Conservation (phyloP, 352 stramenopile genomes). For the Globisporangium perplexum region DNA sequence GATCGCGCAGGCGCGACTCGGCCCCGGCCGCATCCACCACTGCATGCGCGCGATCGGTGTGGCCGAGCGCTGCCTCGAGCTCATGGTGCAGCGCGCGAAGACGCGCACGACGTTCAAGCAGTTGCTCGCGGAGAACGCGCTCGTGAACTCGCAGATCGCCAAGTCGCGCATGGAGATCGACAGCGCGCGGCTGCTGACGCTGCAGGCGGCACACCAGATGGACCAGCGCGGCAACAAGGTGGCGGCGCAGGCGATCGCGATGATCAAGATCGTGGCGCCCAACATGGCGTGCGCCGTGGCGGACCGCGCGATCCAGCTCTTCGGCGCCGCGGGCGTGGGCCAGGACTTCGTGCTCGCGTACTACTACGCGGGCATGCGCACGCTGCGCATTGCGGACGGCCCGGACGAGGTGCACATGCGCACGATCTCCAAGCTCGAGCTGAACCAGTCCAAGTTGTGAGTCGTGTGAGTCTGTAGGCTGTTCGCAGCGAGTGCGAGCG, state of each 20-base stretch:
- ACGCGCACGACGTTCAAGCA: constrained; percentile 93
- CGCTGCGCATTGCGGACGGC: constrained; percentile 94
- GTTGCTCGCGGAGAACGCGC: constrained; percentile 84
- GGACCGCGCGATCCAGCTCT: constrained; percentile 89
- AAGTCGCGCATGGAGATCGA: constrained; percentile 78
- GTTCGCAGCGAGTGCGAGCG: no score
- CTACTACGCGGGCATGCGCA: constrained; percentile 88
- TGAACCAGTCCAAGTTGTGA: constrained; percentile 53
- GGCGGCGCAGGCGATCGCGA: constrained; percentile 90
- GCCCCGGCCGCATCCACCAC: constrained; percentile 96
- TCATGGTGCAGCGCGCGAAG: constrained; percentile 87
- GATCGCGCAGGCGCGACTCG: constrained; percentile 90
- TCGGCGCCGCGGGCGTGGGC: constrained; percentile 78
- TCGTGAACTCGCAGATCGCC: constrained; percentile 83
- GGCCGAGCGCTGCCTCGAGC: constrained; percentile 80
- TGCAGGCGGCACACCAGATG: constrained; percentile 89
- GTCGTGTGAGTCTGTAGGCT: no score
- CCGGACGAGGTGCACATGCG: constrained; percentile 96
- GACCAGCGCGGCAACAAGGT: constrained; percentile 81
- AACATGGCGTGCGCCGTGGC: constrained; percentile 85
- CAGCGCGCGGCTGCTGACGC: constrained; percentile 80
- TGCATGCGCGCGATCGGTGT: constrained; percentile 96
- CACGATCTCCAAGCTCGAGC: constrained; percentile 92
- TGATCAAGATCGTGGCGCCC: constrained; percentile 96
- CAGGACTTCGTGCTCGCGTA: constrained; percentile 93